phyloP scores from a whole-genome alignment of 805 yeast genomes.

The Pichia gijzeniarum region DNA sequence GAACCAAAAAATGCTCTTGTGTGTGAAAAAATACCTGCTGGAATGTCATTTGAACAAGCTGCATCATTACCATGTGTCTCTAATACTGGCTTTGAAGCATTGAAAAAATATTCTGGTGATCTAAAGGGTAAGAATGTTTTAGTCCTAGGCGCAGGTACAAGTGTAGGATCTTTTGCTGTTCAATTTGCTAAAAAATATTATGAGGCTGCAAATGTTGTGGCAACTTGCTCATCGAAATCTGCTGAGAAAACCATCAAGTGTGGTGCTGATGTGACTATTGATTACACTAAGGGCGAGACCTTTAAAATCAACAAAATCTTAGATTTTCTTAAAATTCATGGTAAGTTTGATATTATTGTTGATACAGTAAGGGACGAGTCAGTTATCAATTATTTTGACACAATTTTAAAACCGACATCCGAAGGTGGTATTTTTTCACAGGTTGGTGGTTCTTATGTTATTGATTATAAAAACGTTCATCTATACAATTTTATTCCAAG shows the following conservation, averaged over 20 bases:
- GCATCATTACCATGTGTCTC: constrained; percentile 61
- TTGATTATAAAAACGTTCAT: constrained; percentile 25
- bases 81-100: constrained; percentile 48
- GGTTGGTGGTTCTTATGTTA: constrained; percentile 49
- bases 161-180: constrained; percentile 52
- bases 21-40: constrained; percentile 38
- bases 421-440: constrained; percentile 46
- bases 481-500: no score
- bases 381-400: constrained; percentile 29
- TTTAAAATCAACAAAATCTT: constrained; percentile 32
- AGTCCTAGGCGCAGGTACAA: constrained; percentile 68
- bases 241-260: constrained; percentile 17
- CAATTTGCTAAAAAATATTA: constrained; percentile 49
- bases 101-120: constrained; percentile 9
- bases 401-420: constrained; percentile 39
- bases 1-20: constrained; percentile 25
- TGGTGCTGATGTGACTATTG: constrained; percentile 58
- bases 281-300: constrained; percentile 44
- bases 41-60: constrained; percentile 47
- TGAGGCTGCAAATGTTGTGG: constrained; percentile 46
- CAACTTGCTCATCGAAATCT: constrained; percentile 37
- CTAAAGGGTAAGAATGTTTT: constrained; percentile 41
- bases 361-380: constrained; percentile 62
- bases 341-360: constrained; percentile 53
- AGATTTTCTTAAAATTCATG: constrained; percentile 28